These are phyloP conservation scores for Rhododendron williamsianum DNA, from an alignment of 148 eudicot genomes.

Conservation along the genomic window DNA sequence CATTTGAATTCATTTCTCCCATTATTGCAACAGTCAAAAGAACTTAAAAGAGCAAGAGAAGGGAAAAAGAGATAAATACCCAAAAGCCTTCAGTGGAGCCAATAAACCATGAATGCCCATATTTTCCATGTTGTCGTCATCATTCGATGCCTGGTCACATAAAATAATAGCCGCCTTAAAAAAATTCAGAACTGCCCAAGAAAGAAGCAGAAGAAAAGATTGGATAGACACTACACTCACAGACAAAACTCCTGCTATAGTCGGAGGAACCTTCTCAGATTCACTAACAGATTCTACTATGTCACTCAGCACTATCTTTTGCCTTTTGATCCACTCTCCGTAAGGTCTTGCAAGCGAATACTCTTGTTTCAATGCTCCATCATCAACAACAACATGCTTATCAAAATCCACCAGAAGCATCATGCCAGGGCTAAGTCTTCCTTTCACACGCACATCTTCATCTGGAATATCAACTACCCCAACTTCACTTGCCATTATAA, in stretches of 20 bases:
- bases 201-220: conserved; percentile 2
- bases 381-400: conserved; percentile 89
- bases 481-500: conserved; percentile 98
- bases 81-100: conserved; percentile 93
- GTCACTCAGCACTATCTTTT: conserved; percentile 73
- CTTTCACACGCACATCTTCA: conserved; percentile 85
- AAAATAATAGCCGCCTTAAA: not conserved
- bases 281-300: conserved; percentile 76
- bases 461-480: conserved; percentile 93
- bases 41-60: not conserved
- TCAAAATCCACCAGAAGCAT: conserved; percentile 99
- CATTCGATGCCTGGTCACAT: conserved; percentile 49
- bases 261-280: conserved; percentile 49
- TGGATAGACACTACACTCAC: conserved; percentile 38
- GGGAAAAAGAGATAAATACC: conserved; percentile 36
- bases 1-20: not conserved
- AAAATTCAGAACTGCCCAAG: conserved; percentile 14
- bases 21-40: not conserved
- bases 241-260: conserved; percentile 63
- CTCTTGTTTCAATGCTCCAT: conserved; percentile 87
- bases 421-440: conserved; percentile 98
- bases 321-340: conserved; percentile 87
- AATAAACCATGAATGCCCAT: conserved; percentile 84
- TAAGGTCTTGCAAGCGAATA: conserved; percentile 86
- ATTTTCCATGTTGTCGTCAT: conserved; percentile 67